These are phyloP conservation scores for Protoeuglena noctilucae DNA, from an alignment of 139 green algal genomes.

Conservation along the genomic window DNA sequence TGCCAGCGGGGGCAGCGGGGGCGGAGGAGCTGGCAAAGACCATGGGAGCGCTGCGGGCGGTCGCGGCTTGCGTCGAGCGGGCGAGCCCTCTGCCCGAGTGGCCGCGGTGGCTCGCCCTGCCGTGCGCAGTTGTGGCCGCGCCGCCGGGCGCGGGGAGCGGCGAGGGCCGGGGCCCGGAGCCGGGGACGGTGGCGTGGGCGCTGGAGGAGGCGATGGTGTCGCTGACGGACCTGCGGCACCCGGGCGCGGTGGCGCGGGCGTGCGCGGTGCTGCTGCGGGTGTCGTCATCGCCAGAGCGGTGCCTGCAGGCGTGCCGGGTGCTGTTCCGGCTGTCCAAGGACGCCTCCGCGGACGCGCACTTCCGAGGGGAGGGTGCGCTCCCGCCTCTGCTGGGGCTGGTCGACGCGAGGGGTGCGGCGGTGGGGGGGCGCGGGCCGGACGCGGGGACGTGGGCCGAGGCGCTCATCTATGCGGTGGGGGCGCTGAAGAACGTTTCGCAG, in stretches of 20 bases:
- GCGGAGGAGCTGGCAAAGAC: too few relatives aligned
- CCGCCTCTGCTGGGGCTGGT: background rate
- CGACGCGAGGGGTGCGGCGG: too few relatives aligned
- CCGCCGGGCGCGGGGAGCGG: too few relatives aligned
- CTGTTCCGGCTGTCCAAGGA: background rate
- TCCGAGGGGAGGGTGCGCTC: background rate
- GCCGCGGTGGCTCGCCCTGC: too few relatives aligned
- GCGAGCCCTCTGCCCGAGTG: too few relatives aligned
- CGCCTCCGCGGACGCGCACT: background rate
- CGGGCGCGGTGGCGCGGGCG: too few relatives aligned
- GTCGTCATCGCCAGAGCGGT: background rate
- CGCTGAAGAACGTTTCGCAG: background rate
- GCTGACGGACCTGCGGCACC: background rate
- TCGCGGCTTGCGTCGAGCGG: too few relatives aligned
- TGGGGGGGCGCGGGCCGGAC: background rate
- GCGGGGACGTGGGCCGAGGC: background rate
- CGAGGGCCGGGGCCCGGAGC: background rate
- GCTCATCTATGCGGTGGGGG: background rate
- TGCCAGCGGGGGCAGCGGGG: too few relatives aligned
- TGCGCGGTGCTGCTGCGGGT: background rate
- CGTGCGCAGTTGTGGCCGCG: too few relatives aligned
- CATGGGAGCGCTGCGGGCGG: too few relatives aligned
- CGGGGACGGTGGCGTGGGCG: background rate
- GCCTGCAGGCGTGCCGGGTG: background rate
- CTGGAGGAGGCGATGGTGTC: background rate